phyloP scores from a whole-genome alignment of 495 filamentous ascomycete genomes.

The Pseudoneurospora amorphoporcata region DNA sequence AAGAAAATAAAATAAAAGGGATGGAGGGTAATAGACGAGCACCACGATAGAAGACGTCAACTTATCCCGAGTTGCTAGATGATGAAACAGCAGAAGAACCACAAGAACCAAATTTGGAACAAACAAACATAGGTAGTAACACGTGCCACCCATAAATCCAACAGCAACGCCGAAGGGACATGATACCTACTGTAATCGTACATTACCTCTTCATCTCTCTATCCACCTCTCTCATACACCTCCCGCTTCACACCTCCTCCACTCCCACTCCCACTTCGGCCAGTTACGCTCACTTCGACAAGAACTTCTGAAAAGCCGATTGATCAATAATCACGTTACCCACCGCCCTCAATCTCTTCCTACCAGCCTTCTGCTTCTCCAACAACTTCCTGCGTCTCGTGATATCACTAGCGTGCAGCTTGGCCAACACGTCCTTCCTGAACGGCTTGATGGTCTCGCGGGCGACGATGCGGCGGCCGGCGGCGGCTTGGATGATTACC shows the following conservation, averaged over 20 bases:
- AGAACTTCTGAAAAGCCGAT: constrained; percentile 83
- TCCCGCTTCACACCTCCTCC: background rate
- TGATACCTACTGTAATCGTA: background rate
- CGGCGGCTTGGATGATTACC: constrained; percentile 85
- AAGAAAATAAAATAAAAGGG: background rate
- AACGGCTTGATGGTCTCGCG: constrained; percentile 95
- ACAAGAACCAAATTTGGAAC: background rate
- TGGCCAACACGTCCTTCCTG: constrained; percentile 85
- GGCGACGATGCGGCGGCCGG: constrained; percentile 74
- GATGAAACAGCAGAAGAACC: background rate
- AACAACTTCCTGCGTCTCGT: constrained; percentile 73
- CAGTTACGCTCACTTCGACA: constrained; percentile 37
- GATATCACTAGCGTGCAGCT: constrained; percentile 87
- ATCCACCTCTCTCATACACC: background rate
- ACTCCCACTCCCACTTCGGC: background rate
- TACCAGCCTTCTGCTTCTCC: constrained; percentile 94
- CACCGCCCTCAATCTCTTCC: constrained; percentile 68
- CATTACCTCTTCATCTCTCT: background rate
- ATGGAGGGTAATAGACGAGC: background rate
- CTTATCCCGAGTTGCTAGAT: background rate
- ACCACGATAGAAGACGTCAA: too few relatives aligned
- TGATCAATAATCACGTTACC: constrained; percentile 87
- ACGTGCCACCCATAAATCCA: background rate
- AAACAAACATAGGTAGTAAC: background rate
- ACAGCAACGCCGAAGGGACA: background rate